Evolutionary conservation across 495 filamentous ascomycete species (phyloP).

Genomic region (Trichocladium uniseriatum): DNA sequence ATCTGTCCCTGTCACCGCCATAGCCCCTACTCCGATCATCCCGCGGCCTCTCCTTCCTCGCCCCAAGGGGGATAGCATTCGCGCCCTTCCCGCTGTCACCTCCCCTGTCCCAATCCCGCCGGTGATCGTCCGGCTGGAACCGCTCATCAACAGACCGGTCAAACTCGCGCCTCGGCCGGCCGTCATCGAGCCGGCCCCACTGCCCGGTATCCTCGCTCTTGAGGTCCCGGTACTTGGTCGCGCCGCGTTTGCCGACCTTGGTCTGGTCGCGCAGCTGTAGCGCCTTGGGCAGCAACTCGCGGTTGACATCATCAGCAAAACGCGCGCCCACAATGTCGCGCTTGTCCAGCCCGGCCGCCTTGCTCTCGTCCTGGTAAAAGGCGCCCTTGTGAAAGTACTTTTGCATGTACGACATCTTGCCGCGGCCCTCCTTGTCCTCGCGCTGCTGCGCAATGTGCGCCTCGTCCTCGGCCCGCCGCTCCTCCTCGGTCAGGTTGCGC

Average conservation of each 20-base stretch:
- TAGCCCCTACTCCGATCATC: conserved; percentile 23
- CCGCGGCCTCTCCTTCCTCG: conserved; percentile 40
- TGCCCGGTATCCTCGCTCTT: conserved; percentile 84
- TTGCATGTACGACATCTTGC: conserved; percentile 86
- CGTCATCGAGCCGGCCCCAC: conserved; percentile 61
- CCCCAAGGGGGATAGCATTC: conserved; percentile 52
- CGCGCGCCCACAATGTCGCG: conserved; percentile 72
- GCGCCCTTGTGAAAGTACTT: conserved; percentile 96
- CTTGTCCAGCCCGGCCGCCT: conserved; percentile 60
- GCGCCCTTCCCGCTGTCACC: conserved; percentile 43
- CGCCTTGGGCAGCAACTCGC: conserved; percentile 78
- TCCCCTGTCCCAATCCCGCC: conserved; percentile 27
- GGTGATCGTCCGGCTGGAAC: conserved; percentile 57
- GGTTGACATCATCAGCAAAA: conserved; percentile 74
- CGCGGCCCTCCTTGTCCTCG: conserved; percentile 75
- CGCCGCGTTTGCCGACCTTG: conserved; percentile 83
- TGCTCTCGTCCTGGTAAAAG: conserved; percentile 78
- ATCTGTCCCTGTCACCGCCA: conserved; percentile 17
- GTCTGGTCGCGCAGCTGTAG: conserved; percentile 93
- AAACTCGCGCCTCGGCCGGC: conserved; percentile 34
- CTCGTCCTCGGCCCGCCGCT: conserved; percentile 78
- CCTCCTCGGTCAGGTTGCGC: conserved; percentile 75
- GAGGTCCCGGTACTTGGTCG: conserved; percentile 83
- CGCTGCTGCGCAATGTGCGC: conserved; percentile 68
- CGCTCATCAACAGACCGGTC: conserved; percentile 50